Percentiles rank a stretch among this genome's conserved stretches.
phyloP scores from a whole-genome alignment of 306 rosid genomes.

The Quillaja saponaria region DNA sequence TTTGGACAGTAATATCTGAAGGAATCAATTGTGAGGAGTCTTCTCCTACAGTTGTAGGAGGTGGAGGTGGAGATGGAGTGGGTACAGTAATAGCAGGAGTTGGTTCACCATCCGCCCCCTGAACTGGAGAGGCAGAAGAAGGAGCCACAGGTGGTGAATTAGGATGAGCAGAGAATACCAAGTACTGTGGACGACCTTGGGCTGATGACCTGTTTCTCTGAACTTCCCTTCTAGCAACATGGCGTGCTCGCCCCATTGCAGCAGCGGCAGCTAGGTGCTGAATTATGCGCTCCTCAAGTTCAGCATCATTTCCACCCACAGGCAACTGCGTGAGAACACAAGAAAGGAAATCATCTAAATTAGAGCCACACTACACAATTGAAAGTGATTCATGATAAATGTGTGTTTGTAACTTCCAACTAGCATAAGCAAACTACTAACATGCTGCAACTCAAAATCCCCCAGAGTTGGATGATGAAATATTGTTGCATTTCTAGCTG shows the following conservation, averaged over 20 bases:
- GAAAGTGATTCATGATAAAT: slow-evolving; percentile 21
- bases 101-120: slow-evolving; percentile 65
- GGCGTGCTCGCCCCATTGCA: slow-evolving; percentile 98
- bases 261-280: slow-evolving; percentile 99
- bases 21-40: slow-evolving; percentile 50
- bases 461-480: slow-evolving; percentile 98
- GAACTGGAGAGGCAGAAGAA: slow-evolving; percentile 66
- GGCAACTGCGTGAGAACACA: slow-evolving; percentile 66
- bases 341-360: not conserved
- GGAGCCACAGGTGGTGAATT: slow-evolving; percentile 58
- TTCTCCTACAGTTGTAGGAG: slow-evolving; percentile 50
- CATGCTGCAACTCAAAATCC: slow-evolving; percentile 92
- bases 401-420: slow-evolving; percentile 14
- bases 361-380: slow-evolving; percentile 27
- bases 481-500: slow-evolving; percentile 76
- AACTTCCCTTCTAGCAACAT: slow-evolving; percentile 89
- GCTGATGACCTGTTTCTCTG: slow-evolving; percentile 81
- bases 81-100: slow-evolving; percentile 49
- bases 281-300: slow-evolving; percentile 93
- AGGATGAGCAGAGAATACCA: slow-evolving; percentile 80
- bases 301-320: slow-evolving; percentile 85
- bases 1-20: slow-evolving; percentile 47
- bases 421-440: slow-evolving; percentile 44
- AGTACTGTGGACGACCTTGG: slow-evolving; percentile 84
- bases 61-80: slow-evolving; percentile 43